phyloP scores from a whole-genome alignment of 495 filamentous ascomycete species.

The Penicillium daleae region DNA sequence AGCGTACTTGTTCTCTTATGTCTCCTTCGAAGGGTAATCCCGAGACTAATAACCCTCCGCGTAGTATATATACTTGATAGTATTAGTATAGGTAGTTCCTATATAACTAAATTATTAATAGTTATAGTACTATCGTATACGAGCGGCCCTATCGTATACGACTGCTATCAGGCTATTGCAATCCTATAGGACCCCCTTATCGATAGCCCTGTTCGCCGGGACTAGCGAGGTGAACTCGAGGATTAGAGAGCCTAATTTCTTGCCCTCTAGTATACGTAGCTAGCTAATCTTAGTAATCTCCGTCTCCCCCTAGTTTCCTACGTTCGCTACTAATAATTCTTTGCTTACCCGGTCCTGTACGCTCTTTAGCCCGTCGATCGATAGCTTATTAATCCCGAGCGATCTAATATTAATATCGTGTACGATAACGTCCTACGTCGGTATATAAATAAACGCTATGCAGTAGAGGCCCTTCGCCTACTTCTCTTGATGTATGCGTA shows the following conservation, averaged over 20 bases:
- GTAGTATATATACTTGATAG: background rate
- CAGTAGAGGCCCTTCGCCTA: background rate
- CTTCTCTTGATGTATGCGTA: background rate
- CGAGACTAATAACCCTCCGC: background rate
- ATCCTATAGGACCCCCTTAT: background rate
- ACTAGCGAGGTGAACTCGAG: background rate
- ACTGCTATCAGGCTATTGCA: background rate
- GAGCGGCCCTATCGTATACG: background rate
- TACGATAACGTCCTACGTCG: background rate
- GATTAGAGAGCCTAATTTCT: background rate
- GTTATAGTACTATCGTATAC: background rate
- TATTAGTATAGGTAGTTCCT: constrained; percentile 8
- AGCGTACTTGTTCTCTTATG: constrained; percentile 2
- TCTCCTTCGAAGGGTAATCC: background rate
- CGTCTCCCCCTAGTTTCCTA: too few species aligned
- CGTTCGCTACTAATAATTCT: too few species aligned
- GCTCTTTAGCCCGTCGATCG: too few species aligned
- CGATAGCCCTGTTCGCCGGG: background rate
- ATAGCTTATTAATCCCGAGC: too few species aligned
- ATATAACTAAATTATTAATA: constrained; percentile 13
- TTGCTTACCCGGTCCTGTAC: too few species aligned
- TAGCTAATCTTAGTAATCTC: constrained; percentile 1
- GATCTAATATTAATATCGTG: too few species aligned
- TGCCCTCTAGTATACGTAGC: background rate
- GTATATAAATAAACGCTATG: background rate